These are phyloP conservation scores for Nyssa sinensis DNA, from an alignment of 148 eudicot genomes.

Conservation along the genomic window DNA sequence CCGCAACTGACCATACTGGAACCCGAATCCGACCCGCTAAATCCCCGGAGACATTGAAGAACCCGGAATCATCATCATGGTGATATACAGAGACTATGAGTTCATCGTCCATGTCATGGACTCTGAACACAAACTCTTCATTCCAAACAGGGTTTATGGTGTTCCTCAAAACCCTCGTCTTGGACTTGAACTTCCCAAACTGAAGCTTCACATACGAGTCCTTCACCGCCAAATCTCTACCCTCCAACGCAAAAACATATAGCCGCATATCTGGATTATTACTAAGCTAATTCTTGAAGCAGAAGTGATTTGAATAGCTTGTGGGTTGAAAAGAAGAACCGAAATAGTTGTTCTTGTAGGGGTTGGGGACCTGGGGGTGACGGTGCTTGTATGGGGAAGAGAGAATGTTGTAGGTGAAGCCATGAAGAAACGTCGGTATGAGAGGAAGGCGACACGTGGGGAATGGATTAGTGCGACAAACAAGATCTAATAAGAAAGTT, in stretches of 20 bases:
- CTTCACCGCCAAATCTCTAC: slow-evolving; percentile 44
- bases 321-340: no score
- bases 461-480: not conserved
- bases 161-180: slow-evolving; percentile 45
- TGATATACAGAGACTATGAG: slow-evolving; percentile 57
- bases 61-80: slow-evolving; percentile 36
- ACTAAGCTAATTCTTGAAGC: not conserved
- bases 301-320: not conserved
- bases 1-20: slow-evolving; percentile 47
- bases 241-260: slow-evolving; percentile 69
- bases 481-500: no score
- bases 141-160: slow-evolving; percentile 75
- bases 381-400: slow-evolving; percentile 7
- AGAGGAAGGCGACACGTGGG: slow-evolving; percentile 49
- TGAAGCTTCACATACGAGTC: slow-evolving; percentile 65
- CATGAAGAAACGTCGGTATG: slow-evolving; percentile 44
- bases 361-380: not conserved
- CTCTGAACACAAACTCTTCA: slow-evolving; percentile 86
- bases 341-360: not conserved
- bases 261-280: slow-evolving; percentile 47
- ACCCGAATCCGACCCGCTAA: slow-evolving; percentile 72
- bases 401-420: slow-evolving; percentile 12
- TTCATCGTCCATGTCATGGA: slow-evolving; percentile 62
- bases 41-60: slow-evolving; percentile 46
- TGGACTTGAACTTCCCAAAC: slow-evolving; percentile 70